A percentile compares a stretch with the other conserved stretches of the same genome.
These are phyloP conservation scores for Fistulina hepatica DNA, from an alignment of 1,284 basidiomycete genomes.

Conservation along the genomic window DNA sequence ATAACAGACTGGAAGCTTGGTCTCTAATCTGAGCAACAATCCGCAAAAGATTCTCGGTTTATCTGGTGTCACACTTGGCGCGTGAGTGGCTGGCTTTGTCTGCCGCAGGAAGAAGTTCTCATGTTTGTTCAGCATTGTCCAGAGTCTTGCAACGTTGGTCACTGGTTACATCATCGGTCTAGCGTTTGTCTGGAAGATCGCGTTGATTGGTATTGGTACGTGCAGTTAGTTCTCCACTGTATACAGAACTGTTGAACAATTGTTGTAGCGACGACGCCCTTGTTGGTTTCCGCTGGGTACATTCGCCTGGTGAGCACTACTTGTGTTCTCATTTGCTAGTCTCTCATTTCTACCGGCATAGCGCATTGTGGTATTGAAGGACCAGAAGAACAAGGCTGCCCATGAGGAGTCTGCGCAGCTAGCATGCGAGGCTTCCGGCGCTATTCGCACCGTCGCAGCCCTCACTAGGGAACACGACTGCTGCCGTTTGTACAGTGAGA, in stretches of 20 bases:
- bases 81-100: constrained; percentile 23
- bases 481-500: constrained; percentile 58
- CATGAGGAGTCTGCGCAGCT: constrained; percentile 82
- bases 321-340: constrained; percentile 1
- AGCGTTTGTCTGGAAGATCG: constrained; percentile 70
- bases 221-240: no score
- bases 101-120: background rate
- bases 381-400: constrained; percentile 75
- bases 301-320: constrained; percentile 57
- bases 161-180: constrained; percentile 72
- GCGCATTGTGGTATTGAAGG: constrained; percentile 78
- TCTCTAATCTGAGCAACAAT: constrained; percentile 75
- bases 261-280: constrained; percentile 65
- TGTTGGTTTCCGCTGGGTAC: constrained; percentile 78
- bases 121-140: constrained; percentile 28
- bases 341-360: constrained; percentile 18
- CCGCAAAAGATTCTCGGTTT: constrained; percentile 89
- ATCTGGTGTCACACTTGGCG: background rate
- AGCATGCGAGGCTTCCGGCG: constrained; percentile 85
- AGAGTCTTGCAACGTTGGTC: constrained; percentile 66
- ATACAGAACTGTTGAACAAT: no score
- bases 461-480: constrained; percentile 82
- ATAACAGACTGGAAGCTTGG: constrained; percentile 62
- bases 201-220: constrained; percentile 65
- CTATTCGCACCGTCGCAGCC: constrained; percentile 89